Evolutionary conservation across 305 asterid species (phyloP).

Genomic region (Rubia tinctorum): DNA sequence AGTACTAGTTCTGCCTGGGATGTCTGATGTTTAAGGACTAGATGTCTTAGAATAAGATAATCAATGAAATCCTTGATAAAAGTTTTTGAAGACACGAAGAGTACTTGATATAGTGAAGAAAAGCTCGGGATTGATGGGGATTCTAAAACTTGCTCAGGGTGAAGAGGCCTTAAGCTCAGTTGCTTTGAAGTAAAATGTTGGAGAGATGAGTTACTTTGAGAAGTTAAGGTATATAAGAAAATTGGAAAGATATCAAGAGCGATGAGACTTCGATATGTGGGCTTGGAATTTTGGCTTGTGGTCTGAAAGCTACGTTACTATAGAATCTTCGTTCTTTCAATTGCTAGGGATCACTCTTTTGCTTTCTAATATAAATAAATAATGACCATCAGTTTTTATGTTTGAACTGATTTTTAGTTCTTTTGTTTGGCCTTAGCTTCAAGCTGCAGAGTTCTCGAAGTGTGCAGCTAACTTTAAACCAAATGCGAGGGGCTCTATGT

Average conservation of each 20-base stretch:
- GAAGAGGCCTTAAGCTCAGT: not conserved
- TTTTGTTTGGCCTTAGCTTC: slow-evolving; percentile 5
- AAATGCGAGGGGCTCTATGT: not conserved
- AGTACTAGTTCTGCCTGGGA: not conserved
- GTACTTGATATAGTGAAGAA: not conserved
- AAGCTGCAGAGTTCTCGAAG: slow-evolving; percentile 2
- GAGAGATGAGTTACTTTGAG: not conserved
- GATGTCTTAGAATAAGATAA: not conserved
- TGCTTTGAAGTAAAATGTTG: not conserved
- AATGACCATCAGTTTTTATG: not conserved
- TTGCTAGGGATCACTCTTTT: not conserved
- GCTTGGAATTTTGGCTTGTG: not conserved
- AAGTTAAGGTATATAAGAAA: not conserved
- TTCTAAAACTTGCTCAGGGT: not conserved
- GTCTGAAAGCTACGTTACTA: not conserved
- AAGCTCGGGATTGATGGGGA: not conserved
- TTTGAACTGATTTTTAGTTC: not conserved
- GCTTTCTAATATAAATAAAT: not conserved
- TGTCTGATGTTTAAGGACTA: not conserved
- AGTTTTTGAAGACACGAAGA: not conserved
- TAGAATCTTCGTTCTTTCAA: not conserved
- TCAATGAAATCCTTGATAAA: not conserved
- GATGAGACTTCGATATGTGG: not conserved
- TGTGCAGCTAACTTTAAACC: not conserved
- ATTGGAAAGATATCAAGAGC: not conserved